Evolutionary conservation across 352 stramenopile species (phyloP).

Genomic region (Phytophthora pistaciae): DNA sequence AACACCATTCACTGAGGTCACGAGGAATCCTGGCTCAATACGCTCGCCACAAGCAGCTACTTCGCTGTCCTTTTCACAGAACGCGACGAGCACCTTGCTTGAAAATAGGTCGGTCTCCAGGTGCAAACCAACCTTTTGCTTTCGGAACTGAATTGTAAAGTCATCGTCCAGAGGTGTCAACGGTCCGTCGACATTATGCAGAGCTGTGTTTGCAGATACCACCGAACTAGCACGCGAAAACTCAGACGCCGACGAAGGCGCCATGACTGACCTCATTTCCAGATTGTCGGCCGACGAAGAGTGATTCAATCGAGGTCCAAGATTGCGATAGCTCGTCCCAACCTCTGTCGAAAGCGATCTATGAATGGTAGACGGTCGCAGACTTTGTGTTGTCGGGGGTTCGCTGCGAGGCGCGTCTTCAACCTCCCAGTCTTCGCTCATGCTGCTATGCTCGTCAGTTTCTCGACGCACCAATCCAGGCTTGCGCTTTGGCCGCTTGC

Average conservation of each 20-base stretch:
- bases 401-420: slow-evolving; percentile 32
- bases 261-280: slow-evolving; percentile 10
- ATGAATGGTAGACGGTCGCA: slow-evolving; percentile 11
- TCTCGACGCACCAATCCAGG: slow-evolving; percentile 24
- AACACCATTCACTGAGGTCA: slow-evolving; percentile 75
- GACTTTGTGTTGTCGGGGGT: slow-evolving; percentile 10
- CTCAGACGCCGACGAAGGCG: slow-evolving; percentile 11
- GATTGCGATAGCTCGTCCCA: neutral
- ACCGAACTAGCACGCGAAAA: slow-evolving; percentile 25
- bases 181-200: slow-evolving; percentile 6
- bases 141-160: slow-evolving; percentile 65
- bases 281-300: slow-evolving; percentile 24
- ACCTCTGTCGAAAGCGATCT: slow-evolving; percentile 26
- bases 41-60: slow-evolving; percentile 40
- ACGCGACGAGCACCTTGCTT: slow-evolving; percentile 66
- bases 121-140: slow-evolving; percentile 72
- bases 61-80: slow-evolving; percentile 75
- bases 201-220: slow-evolving; percentile 2
- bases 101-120: slow-evolving; percentile 72
- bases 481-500: slow-evolving; percentile 24
- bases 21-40: slow-evolving; percentile 64
- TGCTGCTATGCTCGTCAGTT: slow-evolving; percentile 25
- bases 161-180: slow-evolving; percentile 47
- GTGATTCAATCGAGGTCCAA: slow-evolving; percentile 11
- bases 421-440: slow-evolving; percentile 31